Conservation (phyloP, 2,329 filamentous ascomycete species). For the Aspergillus vadensis region DNA sequence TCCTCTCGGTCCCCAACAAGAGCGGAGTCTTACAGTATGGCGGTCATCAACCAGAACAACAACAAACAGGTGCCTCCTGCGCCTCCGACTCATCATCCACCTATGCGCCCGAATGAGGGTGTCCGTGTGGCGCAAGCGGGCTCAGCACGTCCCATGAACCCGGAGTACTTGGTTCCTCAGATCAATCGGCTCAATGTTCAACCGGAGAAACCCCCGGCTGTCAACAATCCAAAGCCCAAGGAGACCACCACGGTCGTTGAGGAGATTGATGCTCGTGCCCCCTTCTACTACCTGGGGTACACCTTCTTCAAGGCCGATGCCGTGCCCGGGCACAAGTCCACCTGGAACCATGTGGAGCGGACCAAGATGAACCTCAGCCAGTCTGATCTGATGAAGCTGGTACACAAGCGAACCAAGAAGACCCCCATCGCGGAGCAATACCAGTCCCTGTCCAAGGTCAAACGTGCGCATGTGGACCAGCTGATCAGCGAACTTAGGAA, state of each 20-base stretch:
- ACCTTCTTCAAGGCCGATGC: slow-evolving; percentile 39
- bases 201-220: slow-evolving; percentile 7
- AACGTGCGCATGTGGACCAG: slow-evolving; percentile 37
- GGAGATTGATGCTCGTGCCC: slow-evolving; percentile 16
- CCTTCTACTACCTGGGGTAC: slow-evolving; percentile 35
- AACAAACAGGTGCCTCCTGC: slow-evolving; percentile 21
- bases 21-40: slow-evolving; percentile 14
- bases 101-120: slow-evolving; percentile 15
- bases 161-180: slow-evolving; percentile 19
- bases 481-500: slow-evolving; percentile 37
- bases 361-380: slow-evolving; percentile 36
- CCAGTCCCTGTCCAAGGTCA: slow-evolving; percentile 28
- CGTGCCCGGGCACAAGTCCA: slow-evolving; percentile 30
- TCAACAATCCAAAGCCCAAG: slow-evolving; percentile 4
- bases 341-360: slow-evolving; percentile 34
- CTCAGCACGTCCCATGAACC: slow-evolving; percentile 9
- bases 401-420: slow-evolving; percentile 34
- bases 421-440: slow-evolving; percentile 32
- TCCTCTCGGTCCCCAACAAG: background rate
- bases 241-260: slow-evolving; percentile 4
- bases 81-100: slow-evolving; percentile 19
- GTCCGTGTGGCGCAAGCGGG: slow-evolving; percentile 18
- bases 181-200: slow-evolving; percentile 23
- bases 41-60: slow-evolving; percentile 20
- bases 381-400: slow-evolving; percentile 31